A percentile compares a stretch with the other conserved stretches of the same genome.
Conservation (phyloP, 2,329 filamentous ascomycete species). For the Pseudogymnoascus sp. region DNA sequence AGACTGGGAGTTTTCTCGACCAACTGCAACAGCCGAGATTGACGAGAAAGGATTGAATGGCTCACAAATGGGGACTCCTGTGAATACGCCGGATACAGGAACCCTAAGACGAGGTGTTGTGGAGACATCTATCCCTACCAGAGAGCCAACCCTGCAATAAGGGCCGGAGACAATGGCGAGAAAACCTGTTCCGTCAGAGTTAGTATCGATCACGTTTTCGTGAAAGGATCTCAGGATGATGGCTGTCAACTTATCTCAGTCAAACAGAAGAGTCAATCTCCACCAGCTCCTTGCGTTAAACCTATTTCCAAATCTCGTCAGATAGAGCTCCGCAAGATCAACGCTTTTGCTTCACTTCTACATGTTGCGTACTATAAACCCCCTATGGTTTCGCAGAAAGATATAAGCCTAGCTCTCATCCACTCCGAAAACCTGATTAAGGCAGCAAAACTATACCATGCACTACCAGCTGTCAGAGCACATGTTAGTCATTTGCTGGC, state of each 20-base stretch:
- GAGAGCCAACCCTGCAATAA: background rate
- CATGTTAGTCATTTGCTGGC: conserved; percentile 14
- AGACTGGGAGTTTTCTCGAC: background rate
- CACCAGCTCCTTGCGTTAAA: background rate
- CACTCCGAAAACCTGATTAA: conserved; percentile 15
- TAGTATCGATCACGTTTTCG: background rate
- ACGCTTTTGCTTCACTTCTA: conserved; percentile 19
- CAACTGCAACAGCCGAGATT: too few relatives aligned
- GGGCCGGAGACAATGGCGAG: background rate
- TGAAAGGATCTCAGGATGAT: background rate
- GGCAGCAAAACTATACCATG: conserved; percentile 12
- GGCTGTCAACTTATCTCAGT: background rate
- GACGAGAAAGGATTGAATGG: too few relatives aligned
- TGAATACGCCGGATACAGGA: background rate
- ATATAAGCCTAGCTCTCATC: conserved; percentile 14
- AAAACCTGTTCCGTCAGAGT: background rate
- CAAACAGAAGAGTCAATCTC: background rate
- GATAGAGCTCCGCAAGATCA: background rate
- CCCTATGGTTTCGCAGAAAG: conserved; percentile 13
- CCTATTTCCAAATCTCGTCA: background rate
- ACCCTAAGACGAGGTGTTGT: background rate
- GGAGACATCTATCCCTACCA: background rate
- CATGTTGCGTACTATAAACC: conserved; percentile 11
- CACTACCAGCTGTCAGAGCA: conserved; percentile 10
- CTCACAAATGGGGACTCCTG: too few relatives aligned